phyloP scores from a whole-genome alignment of 2,329 filamentous ascomycete genomes.

The Colletotrichum sp. region DNA sequence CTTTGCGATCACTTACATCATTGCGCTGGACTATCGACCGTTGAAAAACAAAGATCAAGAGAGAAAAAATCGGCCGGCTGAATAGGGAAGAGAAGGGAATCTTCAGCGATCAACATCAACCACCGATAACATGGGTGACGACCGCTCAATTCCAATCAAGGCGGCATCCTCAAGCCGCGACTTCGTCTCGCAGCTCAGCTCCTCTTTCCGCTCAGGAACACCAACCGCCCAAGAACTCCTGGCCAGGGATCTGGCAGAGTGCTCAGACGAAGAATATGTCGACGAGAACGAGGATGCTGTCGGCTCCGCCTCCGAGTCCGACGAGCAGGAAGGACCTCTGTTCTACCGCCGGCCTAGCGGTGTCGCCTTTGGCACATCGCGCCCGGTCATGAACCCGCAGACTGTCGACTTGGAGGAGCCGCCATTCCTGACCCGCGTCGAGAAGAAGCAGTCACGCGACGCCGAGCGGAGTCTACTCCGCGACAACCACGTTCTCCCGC shows the following conservation, averaged over 20 bases:
- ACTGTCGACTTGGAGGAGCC: conserved; percentile 38
- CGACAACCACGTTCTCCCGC: conserved; percentile 70
- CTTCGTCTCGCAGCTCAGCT: conserved; percentile 37
- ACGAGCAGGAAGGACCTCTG: conserved; percentile 46
- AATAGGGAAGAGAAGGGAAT: background rate
- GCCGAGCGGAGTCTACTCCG: conserved; percentile 66
- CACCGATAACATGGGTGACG: conserved; percentile 15
- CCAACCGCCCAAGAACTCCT: conserved; percentile 70
- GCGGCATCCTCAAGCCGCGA: conserved; percentile 23
- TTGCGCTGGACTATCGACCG: background rate
- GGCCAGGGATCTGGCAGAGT: conserved; percentile 70
- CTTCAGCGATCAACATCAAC: background rate
- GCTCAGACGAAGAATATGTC: conserved; percentile 52
- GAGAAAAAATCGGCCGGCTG: background rate
- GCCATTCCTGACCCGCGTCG: conserved; percentile 55
- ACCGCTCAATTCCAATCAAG: conserved; percentile 16
- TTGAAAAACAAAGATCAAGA: background rate
- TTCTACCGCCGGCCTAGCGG: conserved; percentile 79
- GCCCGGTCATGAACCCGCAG: conserved; percentile 71
- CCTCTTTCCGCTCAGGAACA: conserved; percentile 64
- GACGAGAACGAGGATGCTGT: conserved; percentile 32
- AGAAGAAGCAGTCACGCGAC: conserved; percentile 60
- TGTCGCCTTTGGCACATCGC: conserved; percentile 73
- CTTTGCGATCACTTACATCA: background rate
- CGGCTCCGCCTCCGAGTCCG: conserved; percentile 34